These are phyloP conservation scores for Rhodamnia rubescens DNA, from an alignment of 345 rosid genomes.

Conservation along the genomic window DNA sequence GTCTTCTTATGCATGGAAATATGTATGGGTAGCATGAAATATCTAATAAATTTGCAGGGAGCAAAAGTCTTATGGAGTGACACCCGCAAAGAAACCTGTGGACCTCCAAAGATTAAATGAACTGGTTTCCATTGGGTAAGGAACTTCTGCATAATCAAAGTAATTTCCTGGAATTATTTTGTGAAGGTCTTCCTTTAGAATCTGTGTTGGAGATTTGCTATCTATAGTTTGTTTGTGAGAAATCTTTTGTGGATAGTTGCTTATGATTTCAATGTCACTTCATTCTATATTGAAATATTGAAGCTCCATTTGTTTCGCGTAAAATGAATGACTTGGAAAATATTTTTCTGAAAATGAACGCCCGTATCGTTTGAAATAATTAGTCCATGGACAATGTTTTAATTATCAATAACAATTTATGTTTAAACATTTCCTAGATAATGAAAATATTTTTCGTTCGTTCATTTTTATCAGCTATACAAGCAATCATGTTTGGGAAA, in stretches of 20 bases:
- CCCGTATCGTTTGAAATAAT: too few species aligned
- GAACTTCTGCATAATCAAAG: not conserved
- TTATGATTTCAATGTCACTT: not conserved
- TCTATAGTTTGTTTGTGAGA: not conserved
- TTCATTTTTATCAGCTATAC: too few species aligned
- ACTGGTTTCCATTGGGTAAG: slow-evolving; percentile 73
- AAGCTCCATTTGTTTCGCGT: not conserved
- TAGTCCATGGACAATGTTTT: too few species aligned
- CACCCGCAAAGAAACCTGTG: slow-evolving; percentile 73
- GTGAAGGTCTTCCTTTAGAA: not conserved
- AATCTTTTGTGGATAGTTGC: not conserved
- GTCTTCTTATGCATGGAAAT: not conserved
- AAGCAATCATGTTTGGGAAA: too few species aligned
- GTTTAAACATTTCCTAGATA: too few species aligned
- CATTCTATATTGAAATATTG: not conserved
- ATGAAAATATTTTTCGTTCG: too few species aligned
- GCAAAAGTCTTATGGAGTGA: slow-evolving; percentile 74
- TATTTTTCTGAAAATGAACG: too few species aligned
- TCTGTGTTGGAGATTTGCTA: not conserved
- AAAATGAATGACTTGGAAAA: too few species aligned
- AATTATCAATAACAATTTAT: too few species aligned
- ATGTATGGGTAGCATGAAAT: not conserved
- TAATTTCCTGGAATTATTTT: not conserved
- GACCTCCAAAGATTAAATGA: slow-evolving; percentile 54
- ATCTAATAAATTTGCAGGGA: slow-evolving; percentile 38